Evolutionary conservation across 2,329 filamentous ascomycete genomes (phyloP).

Genomic region (Penicillium sp.): DNA sequence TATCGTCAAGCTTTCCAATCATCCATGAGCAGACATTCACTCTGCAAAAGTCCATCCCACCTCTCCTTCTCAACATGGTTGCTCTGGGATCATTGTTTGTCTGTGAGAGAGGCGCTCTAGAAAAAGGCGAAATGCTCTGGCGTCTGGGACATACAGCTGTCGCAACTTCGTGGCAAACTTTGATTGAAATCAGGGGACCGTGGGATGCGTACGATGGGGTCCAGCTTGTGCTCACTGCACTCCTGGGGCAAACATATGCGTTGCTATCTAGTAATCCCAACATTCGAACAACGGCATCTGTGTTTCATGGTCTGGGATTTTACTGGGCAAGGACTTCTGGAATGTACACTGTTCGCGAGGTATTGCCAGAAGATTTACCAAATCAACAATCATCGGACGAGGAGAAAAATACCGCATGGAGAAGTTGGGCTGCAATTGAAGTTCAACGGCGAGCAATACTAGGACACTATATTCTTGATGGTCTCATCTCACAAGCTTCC

Average conservation of each 20-base stretch:
- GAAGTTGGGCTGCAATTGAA: constrained; percentile 21
- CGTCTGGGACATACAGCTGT: constrained; percentile 24
- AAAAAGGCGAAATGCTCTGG: constrained; percentile 27
- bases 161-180: constrained; percentile 24
- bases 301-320: constrained; percentile 25
- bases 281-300: constrained; percentile 22
- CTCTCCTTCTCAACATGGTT: constrained; percentile 25
- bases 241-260: constrained; percentile 23
- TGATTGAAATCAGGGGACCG: constrained; percentile 19
- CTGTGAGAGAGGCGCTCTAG: constrained; percentile 12
- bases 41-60: constrained; percentile 16
- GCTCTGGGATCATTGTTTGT: constrained; percentile 24
- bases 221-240: constrained; percentile 21
- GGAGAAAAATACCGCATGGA: constrained; percentile 16
- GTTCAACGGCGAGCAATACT: constrained; percentile 24
- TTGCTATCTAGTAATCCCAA: constrained; percentile 18
- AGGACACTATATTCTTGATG: constrained; percentile 25
- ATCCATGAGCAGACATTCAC: constrained; percentile 22
- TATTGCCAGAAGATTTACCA: constrained; percentile 1
- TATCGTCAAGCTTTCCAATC: constrained; percentile 19
- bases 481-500: constrained; percentile 25
- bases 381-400: constrained; percentile 1
- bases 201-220: constrained; percentile 23
- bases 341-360: constrained; percentile 16
- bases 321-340: constrained; percentile 26